phyloP scores from a whole-genome alignment of 2,329 filamentous ascomycete genomes.

The Xylaria sp. region DNA sequence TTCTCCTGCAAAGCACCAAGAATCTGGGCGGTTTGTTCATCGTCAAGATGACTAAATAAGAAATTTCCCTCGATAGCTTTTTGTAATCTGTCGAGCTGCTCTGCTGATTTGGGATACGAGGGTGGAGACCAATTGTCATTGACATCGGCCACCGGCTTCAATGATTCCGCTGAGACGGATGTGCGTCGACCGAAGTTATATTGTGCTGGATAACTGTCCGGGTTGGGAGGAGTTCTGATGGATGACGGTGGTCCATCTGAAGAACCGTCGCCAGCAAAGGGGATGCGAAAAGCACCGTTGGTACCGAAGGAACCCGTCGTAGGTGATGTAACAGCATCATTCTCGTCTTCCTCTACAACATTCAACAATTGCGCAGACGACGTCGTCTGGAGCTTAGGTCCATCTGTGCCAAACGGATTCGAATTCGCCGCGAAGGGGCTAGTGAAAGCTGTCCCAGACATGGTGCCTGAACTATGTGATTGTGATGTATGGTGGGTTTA shows the following conservation, averaged over 20 bases:
- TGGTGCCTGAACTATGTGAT: conserved; percentile 57
- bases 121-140: conserved; percentile 93
- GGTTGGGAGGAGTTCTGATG: conserved; percentile 61
- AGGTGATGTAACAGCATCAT: conserved; percentile 78
- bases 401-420: conserved; percentile 77
- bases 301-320: conserved; percentile 70
- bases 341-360: conserved; percentile 86
- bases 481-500: conserved; percentile 25
- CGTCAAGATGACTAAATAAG: conserved; percentile 91
- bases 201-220: conserved; percentile 84
- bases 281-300: conserved; percentile 58
- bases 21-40: conserved; percentile 88
- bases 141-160: conserved; percentile 85
- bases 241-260: conserved; percentile 58
- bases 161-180: conserved; percentile 94
- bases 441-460: conserved; percentile 81
- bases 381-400: conserved; percentile 47
- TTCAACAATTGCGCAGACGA: conserved; percentile 56
- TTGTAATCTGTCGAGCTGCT: conserved; percentile 83
- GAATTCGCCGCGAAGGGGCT: conserved; percentile 73
- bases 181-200: conserved; percentile 95
- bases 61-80: conserved; percentile 89
- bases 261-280: conserved; percentile 63
- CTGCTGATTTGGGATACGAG: conserved; percentile 80
- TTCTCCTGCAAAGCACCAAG: conserved; percentile 94